Conservation (phyloP, 257 asterid species). For the Pogostemon cablin region DNA sequence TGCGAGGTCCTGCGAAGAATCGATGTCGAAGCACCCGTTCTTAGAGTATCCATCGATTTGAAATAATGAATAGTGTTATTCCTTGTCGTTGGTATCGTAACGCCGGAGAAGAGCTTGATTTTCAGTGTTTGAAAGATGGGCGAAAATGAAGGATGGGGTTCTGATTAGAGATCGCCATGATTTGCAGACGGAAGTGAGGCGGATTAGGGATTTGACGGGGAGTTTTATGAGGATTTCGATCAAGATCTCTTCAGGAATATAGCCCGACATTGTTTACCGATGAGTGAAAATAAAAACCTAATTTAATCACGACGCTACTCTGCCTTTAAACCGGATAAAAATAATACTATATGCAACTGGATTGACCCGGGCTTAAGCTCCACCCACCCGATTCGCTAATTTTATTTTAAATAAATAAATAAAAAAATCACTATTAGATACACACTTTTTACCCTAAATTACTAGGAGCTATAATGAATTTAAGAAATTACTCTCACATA, state of each 20-base stretch:
- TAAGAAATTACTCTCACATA: too few species aligned
- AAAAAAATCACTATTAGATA: too few species aligned
- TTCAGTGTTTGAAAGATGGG: slow-evolving; percentile 39
- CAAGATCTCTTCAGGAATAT: slow-evolving; percentile 50
- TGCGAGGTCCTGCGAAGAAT: slow-evolving; percentile 33
- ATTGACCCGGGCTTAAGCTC: too few species aligned
- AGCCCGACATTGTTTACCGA: slow-evolving; percentile 43
- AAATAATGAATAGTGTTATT: slow-evolving; percentile 44
- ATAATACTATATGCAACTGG: too few species aligned
- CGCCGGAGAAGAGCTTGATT: slow-evolving; percentile 43
- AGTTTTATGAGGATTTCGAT: slow-evolving; percentile 49
- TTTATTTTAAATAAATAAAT: too few species aligned
- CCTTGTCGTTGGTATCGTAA: slow-evolving; percentile 33
- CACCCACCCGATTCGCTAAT: too few species aligned
- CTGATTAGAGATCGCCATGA: slow-evolving; percentile 56
- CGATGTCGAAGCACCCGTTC: slow-evolving; percentile 22
- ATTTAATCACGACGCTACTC: too few species aligned
- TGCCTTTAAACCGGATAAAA: too few species aligned
- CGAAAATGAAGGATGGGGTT: slow-evolving; percentile 42
- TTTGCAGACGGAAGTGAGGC: slow-evolving; percentile 52
- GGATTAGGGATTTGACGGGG: slow-evolving; percentile 50
- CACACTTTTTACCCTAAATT: too few species aligned
- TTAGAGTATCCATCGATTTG: not conserved
- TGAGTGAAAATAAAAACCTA: not conserved
- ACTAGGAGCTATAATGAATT: too few species aligned